Evolutionary conservation across 768 basidiomycete species (phyloP).

Genomic region (Trametes cubensis): DNA sequence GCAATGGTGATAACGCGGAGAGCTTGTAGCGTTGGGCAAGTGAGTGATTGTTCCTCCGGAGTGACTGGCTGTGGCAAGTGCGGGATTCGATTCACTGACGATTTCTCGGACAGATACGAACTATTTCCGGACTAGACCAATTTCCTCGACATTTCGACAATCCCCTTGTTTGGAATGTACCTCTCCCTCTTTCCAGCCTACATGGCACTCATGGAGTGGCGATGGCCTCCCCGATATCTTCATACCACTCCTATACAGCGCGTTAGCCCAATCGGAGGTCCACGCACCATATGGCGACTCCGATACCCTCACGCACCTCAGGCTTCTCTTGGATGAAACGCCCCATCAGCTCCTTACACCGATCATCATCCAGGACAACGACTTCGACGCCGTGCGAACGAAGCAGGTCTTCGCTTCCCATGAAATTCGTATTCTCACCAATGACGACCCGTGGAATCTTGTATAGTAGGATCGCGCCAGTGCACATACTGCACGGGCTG

Average conservation of each 20-base stretch:
- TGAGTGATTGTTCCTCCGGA: no score
- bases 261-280: no score
- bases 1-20: no score
- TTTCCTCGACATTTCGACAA: no score
- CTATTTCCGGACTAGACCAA: no score
- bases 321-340: constrained; percentile 59
- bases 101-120: no score
- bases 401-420: constrained; percentile 58
- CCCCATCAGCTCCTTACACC: constrained; percentile 57
- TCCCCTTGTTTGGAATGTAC: no score
- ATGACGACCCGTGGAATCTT: constrained; percentile 68
- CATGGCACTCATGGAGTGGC: neutral
- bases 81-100: no score
- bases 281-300: neutral
- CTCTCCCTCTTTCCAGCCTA: no score
- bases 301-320: constrained; percentile 41
- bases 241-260: constrained; percentile 51
- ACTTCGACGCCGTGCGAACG: constrained; percentile 54
- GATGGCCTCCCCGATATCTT: constrained; percentile 56
- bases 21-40: no score
- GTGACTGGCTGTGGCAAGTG: no score
- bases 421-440: constrained; percentile 59
- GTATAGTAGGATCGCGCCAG: constrained; percentile 63
- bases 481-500: constrained; percentile 69
- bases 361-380: constrained; percentile 42